These are phyloP conservation scores for Chloranthus sessilifolius DNA, from an alignment of 164 flowering plant species.

Conservation along the genomic window DNA sequence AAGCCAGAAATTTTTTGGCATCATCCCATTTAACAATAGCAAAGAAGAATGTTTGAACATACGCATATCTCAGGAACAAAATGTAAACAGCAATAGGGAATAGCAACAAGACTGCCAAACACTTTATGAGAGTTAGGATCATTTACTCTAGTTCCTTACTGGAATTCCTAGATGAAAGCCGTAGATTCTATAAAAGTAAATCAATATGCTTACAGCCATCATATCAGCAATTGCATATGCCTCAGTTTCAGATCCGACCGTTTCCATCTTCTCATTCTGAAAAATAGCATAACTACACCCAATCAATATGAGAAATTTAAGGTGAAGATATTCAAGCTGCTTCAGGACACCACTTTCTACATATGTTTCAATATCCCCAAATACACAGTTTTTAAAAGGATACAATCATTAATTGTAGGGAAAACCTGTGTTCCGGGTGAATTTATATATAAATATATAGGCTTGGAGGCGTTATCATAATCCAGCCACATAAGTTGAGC, in stretches of 20 bases:
- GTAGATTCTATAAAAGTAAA: conserved; percentile 1
- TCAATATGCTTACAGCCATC: conserved; percentile 59
- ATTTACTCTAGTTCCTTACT: too few relatives aligned
- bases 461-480: conserved; percentile 66
- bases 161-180: not conserved
- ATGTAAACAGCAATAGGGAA: too few relatives aligned
- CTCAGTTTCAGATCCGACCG: conserved; percentile 85
- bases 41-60: not conserved
- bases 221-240: conserved; percentile 91
- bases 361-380: too few relatives aligned
- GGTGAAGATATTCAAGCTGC: conserved; percentile 3
- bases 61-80: too few relatives aligned
- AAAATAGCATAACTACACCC: conserved; percentile 11
- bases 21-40: not conserved
- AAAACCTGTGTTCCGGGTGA: conserved; percentile 92
- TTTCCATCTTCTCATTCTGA: conserved; percentile 75
- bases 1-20: not conserved
- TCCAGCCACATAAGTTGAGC: conserved; percentile 88
- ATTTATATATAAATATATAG: conserved; percentile 82
- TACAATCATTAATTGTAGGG: not conserved
- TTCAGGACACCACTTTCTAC: not conserved
- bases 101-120: too few relatives aligned
- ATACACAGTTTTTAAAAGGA: not conserved
- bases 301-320: conserved; percentile 5
- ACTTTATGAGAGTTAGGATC: too few relatives aligned